Percentiles rank a stretch among this genome's conserved stretches.
Evolutionary conservation across 2,329 filamentous ascomycete genomes (phyloP).

Genomic region (Chrysoporthe austroafricana): DNA sequence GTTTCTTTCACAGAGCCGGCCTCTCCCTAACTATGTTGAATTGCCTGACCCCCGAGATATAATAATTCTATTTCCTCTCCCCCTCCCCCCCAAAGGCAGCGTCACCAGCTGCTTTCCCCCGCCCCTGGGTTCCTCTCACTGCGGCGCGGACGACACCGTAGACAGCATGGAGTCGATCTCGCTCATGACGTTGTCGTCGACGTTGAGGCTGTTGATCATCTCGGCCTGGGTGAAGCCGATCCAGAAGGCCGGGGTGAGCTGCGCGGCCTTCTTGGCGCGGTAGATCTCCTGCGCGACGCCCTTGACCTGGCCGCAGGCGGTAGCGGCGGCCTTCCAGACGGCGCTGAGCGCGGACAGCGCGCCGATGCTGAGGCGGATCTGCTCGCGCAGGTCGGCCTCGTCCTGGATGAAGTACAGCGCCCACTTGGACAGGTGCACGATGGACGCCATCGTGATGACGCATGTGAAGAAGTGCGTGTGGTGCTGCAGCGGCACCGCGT

Average conservation of each 20-base stretch:
- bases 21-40: neutral
- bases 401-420: slow-evolving; percentile 64
- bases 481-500: slow-evolving; percentile 71
- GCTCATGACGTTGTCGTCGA: slow-evolving; percentile 62
- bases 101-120: no score
- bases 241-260: slow-evolving; percentile 58
- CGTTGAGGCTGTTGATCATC: slow-evolving; percentile 57
- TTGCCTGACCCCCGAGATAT: neutral
- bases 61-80: no score
- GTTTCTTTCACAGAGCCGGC: neutral
- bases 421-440: slow-evolving; percentile 83
- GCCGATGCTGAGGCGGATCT: slow-evolving; percentile 78
- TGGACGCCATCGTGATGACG: slow-evolving; percentile 75
- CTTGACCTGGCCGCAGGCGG: slow-evolving; percentile 73
- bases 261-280: slow-evolving; percentile 57
- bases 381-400: slow-evolving; percentile 71
- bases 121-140: neutral
- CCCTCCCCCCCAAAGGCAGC: no score
- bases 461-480: slow-evolving; percentile 88
- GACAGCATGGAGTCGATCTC: slow-evolving; percentile 54
- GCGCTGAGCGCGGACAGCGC: slow-evolving; percentile 70
- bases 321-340: slow-evolving; percentile 74
- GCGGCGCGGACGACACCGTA: slow-evolving; percentile 31
- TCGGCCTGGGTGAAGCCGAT: slow-evolving; percentile 58
- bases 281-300: slow-evolving; percentile 80